Evolutionary conservation across 208 protist genomes (phyloP), one percentile per base, ranked within the genome.

Genomic region (Vickermania ingenoplastis): DNA sequence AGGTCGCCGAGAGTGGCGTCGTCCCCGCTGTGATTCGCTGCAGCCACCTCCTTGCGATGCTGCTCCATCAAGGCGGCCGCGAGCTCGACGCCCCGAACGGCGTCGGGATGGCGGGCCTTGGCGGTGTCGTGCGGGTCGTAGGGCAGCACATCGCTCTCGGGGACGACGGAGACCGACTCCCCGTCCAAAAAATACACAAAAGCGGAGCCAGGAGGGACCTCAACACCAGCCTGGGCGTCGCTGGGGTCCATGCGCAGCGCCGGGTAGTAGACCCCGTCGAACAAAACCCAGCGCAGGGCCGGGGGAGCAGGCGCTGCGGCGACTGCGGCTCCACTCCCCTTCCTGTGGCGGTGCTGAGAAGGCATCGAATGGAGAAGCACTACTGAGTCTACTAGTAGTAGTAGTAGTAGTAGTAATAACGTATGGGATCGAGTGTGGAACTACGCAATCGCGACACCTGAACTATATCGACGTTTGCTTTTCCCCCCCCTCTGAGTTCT

Each of bases 121-220:
- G 22, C 65, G 0, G 55, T 58, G 59, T 89, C 75, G 31, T 61
- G 61, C 31, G 73, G 67, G 62, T 89, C 75, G 64, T 76, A 93
- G 14, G 81, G 76, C 22, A 57, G 61, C 13, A 89, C 70, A 63
- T 84, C 72, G 4, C 29, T 22, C 1, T 77, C 66, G 1, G 70
- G 68, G 22, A 93, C 75, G 21, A 83, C 57, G 0, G 79, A 73
- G 31, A 72, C 85, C 59, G 60, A 79, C 41, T 93, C 83, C 22
- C 67, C 73, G 11, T 80, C 83, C 1, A 93, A 67, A 31, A 93
- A 87, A 65, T 79, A 85, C 17, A 93, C 86, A 61, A 88, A 87
- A 2, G 48, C 49, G 59, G 76, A 56, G 7, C 73, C 77, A 1
- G 56, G 24, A 3, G 73, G 73, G 28, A 79, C 55, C 45, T 75